A percentile compares a stretch with the other conserved stretches of the same genome.
Evolutionary conservation across 495 filamentous ascomycete species (phyloP).

Genomic region (Talaromyces trachyspermus): DNA sequence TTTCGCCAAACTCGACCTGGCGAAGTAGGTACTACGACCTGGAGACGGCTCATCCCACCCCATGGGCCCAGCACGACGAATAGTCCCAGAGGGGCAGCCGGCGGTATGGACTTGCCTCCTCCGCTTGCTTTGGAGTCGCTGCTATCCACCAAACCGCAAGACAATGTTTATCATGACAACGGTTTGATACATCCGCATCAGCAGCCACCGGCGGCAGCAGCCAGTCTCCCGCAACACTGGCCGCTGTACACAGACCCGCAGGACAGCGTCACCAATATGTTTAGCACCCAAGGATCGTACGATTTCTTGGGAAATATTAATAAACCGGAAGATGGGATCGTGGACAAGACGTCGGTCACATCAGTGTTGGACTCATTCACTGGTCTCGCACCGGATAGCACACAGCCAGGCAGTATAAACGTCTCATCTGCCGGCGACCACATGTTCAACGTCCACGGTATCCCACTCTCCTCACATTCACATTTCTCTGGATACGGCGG

Average conservation of each 20-base stretch:
- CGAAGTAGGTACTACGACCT: slow-evolving; percentile 45
- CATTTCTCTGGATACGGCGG: slow-evolving; percentile 24
- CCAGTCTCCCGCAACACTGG: slow-evolving; percentile 28
- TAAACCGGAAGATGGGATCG: slow-evolving; percentile 27
- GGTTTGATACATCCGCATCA: slow-evolving; percentile 18
- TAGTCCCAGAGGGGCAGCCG: slow-evolving; percentile 24
- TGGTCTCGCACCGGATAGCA: slow-evolving; percentile 24
- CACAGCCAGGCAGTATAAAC: slow-evolving; percentile 25
- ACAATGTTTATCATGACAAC: slow-evolving; percentile 29
- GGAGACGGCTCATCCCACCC: slow-evolving; percentile 41
- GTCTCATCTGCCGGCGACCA: slow-evolving; percentile 24
- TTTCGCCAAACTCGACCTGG: slow-evolving; percentile 39
- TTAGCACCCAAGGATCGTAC: slow-evolving; percentile 25
- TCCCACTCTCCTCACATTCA: slow-evolving; percentile 27
- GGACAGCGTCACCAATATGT: slow-evolving; percentile 32
- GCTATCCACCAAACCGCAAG: slow-evolving; percentile 21
- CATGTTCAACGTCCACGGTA: slow-evolving; percentile 36
- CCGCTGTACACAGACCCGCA: slow-evolving; percentile 29
- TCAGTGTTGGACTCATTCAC: slow-evolving; percentile 37
- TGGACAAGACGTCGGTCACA: slow-evolving; percentile 33
- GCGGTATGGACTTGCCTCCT: slow-evolving; percentile 34
- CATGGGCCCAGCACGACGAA: slow-evolving; percentile 31
- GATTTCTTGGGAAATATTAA: slow-evolving; percentile 34
- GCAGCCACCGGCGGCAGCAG: not conserved
- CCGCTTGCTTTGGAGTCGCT: slow-evolving; percentile 33